A percentile compares a stretch with the other conserved stretches of the same genome.
phyloP scores from a whole-genome alignment of 345 rosid species.

The thale cress (Arabidopsis thaliana) region TAIR10.1 NC_003075.7:11246001-11246500 shows the following conservation, averaged over 20 bases:
- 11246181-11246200: conserved; percentile 61
- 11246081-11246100: conserved; percentile 76
- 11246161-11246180: conserved; percentile 60
- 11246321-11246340: conserved; percentile 71
- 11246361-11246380: conserved; percentile 65
- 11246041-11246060: conserved; percentile 52
- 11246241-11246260: conserved; percentile 83
- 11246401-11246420: conserved; percentile 57
- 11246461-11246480: conserved; percentile 58
- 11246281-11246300: conserved; percentile 61
- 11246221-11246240: conserved; percentile 67
- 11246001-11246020: conserved; percentile 38
- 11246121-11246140: conserved; percentile 59
- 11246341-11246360: conserved; percentile 85
- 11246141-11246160: conserved; percentile 62
- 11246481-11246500: conserved; percentile 59
- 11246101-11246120: conserved; percentile 55
- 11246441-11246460: conserved; percentile 72
- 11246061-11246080: conserved; percentile 58
- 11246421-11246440: conserved; percentile 70
- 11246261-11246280: conserved; percentile 60
- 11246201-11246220: conserved; percentile 56
- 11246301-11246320: conserved; percentile 52
- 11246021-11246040: conserved; percentile 61
- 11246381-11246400: conserved; percentile 55